Percentiles rank a stretch among this genome's conserved stretches.
These are phyloP conservation scores for Kokia cookei DNA, from an alignment of 441 rosid species.

Conservation along the genomic window DNA sequence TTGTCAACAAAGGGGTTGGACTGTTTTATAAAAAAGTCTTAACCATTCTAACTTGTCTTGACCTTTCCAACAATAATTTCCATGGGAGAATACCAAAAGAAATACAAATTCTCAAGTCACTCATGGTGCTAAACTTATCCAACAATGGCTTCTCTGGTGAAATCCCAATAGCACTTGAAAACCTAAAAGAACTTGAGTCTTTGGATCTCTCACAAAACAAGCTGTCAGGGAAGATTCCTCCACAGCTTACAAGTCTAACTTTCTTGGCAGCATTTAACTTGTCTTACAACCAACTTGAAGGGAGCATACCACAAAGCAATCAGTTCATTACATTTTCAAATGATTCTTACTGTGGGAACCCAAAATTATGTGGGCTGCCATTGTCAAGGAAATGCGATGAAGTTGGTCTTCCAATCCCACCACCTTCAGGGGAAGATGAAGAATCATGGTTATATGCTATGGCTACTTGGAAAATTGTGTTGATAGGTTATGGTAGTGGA, in stretches of 20 bases:
- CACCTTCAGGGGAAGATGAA: neutral
- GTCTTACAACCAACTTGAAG: constrained; percentile 20
- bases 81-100: neutral
- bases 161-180: constrained; percentile 18
- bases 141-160: constrained; percentile 19
- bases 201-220: constrained; percentile 16
- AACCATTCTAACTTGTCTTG: neutral
- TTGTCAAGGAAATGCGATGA: neutral
- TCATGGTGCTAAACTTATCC: constrained; percentile 34
- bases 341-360: neutral
- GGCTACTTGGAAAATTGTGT: neutral
- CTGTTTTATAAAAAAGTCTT: neutral
- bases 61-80: neutral
- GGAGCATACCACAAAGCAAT: neutral
- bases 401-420: neutral
- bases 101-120: neutral
- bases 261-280: constrained; percentile 29
- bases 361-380: neutral
- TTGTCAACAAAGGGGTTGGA: neutral
- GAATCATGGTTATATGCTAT: neutral
- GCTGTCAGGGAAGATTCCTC: neutral
- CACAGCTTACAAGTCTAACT: neutral
- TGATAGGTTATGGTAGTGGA: neutral
- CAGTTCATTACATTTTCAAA: constrained; percentile 22
- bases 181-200: neutral